A percentile compares a stretch with the other conserved stretches of the same genome.
Evolutionary conservation across 2,329 filamentous ascomycete species (phyloP).

Genomic region (Xylaria sp.): DNA sequence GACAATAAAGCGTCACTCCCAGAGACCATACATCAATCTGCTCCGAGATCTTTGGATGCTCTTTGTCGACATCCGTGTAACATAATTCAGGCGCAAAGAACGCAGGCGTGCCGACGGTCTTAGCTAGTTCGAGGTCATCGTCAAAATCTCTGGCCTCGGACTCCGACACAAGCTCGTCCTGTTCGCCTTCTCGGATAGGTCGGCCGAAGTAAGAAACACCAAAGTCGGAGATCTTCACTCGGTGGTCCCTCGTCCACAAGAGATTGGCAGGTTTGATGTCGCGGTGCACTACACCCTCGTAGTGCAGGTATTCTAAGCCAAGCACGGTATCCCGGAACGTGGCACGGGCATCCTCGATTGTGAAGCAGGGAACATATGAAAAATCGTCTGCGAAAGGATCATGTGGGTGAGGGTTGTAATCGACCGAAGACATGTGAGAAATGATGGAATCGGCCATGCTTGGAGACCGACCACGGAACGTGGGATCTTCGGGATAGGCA

Average conservation of each 20-base stretch:
- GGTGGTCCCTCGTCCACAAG: constrained; percentile 79
- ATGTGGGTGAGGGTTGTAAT: constrained; percentile 59
- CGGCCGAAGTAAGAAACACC: constrained; percentile 96
- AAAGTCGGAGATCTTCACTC: constrained; percentile 98
- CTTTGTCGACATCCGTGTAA: constrained; percentile 75
- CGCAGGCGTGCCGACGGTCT: constrained; percentile 95
- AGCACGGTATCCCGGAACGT: constrained; percentile 92
- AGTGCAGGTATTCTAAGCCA: constrained; percentile 90
- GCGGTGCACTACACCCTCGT: constrained; percentile 80
- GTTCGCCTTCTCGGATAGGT: constrained; percentile 80
- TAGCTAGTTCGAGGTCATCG: constrained; percentile 93
- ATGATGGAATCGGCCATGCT: constrained; percentile 80
- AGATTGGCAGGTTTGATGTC: constrained; percentile 91
- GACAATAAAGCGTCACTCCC: constrained; percentile 92
- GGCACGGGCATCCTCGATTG: constrained; percentile 76
- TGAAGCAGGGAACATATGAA: constrained; percentile 92
- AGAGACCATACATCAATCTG: constrained; percentile 98
- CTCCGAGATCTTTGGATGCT: constrained; percentile 79
- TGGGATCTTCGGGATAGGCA: constrained; percentile 62
- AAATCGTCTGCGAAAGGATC: constrained; percentile 82
- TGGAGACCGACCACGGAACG: constrained; percentile 68
- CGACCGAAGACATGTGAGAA: constrained; percentile 68
- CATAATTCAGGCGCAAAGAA: constrained; percentile 98
- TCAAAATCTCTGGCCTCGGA: constrained; percentile 86
- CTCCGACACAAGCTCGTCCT: constrained; percentile 74